These are phyloP conservation scores for Corynespora cassiicola DNA, from an alignment of 2,329 filamentous ascomycete species.

Conservation along the genomic window DNA sequence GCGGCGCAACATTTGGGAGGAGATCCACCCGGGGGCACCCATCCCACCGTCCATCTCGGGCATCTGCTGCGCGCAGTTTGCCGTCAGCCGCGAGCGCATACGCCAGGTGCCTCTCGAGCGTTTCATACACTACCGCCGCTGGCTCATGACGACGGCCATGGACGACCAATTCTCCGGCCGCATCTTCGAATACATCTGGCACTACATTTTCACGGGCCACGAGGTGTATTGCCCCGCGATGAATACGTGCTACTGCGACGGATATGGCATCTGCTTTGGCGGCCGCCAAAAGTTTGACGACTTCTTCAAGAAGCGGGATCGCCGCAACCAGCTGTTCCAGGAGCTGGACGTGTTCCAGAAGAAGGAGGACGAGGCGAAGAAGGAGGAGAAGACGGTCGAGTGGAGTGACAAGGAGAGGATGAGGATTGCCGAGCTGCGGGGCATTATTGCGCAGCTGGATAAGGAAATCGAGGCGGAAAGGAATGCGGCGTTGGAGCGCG, in stretches of 20 bases:
- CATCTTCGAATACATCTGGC: conserved; percentile 50
- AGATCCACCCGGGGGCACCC: conserved; percentile 49
- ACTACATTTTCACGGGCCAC: conserved; percentile 49
- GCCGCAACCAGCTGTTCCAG: conserved; percentile 48
- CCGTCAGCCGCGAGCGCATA: conserved; percentile 56
- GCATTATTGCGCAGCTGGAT: conserved; percentile 30
- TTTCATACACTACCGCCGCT: conserved; percentile 61
- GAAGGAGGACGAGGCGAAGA: conserved; percentile 40
- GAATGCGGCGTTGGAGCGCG: conserved; percentile 40
- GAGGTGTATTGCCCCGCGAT: conserved; percentile 47
- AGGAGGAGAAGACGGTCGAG: conserved; percentile 28
- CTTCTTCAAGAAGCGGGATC: conserved; percentile 55
- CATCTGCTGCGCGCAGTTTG: conserved; percentile 65
- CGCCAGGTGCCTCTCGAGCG: conserved; percentile 58
- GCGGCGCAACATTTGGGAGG: conserved; percentile 45
- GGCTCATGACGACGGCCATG: conserved; percentile 52
- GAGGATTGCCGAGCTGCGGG: conserved; percentile 26
- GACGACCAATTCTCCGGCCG: conserved; percentile 47
- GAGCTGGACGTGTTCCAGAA: conserved; percentile 50
- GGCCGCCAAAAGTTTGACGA: conserved; percentile 55
- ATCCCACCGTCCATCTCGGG: conserved; percentile 44
- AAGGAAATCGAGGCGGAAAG: conserved; percentile 32
- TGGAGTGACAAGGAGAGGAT: conserved; percentile 27
- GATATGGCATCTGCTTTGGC: conserved; percentile 68
- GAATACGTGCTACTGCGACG: conserved; percentile 65